Evolutionary conservation across 768 basidiomycete genomes (phyloP), one percentile per base, ranked within the genome.

Genomic region (Daedaleopsis nitida): DNA sequence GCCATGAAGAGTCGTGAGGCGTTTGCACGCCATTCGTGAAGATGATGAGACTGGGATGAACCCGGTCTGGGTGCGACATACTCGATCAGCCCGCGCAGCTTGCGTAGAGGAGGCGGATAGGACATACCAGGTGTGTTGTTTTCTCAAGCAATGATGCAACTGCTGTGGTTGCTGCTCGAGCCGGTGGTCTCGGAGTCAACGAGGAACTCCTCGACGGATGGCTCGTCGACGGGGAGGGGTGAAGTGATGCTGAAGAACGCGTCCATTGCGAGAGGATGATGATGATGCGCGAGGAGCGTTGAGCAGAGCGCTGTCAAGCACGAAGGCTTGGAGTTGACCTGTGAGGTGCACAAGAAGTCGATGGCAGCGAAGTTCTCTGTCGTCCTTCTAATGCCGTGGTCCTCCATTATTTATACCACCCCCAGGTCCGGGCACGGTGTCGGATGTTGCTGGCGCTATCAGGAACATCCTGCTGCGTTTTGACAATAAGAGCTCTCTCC

Each of bases 171-270:
- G 52, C 35, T 24, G 21, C 37, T 21, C 38, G 21, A 49, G 52
- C 59, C 55, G 14, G 51, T 55, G 52, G 57, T 38, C 52, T 60
- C 59, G 35, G 38, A 42, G 53, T 61, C 50, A 47, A 54, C 42
- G 43, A 54, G 60, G 52, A 62, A 27, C 32, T 55, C 48, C 59
- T 65, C 51, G 39, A 52, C 47, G 34, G 52, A 27, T 17, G 57
- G 55, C 64, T 65, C 63, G 35, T 64, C 64, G 39, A 34, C 45
- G 37, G 64, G 64, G 38, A 60, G 23, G 43, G 64, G 64, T 2
- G 51, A 32, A 16, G 64, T 56, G 49, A 65, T 60, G 59, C 38
- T 52, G 64, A 64, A 64, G 63, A 65, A 65, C 21, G 57, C 64
- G 64, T 65, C 64, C 64, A 65, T 55, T 43, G 27, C 32, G 21